Evolutionary conservation across 202 grass and related monocot genomes (phyloP), one percentile per base, ranked within the genome.

Genomic region (Zoysia matrella): DNA sequence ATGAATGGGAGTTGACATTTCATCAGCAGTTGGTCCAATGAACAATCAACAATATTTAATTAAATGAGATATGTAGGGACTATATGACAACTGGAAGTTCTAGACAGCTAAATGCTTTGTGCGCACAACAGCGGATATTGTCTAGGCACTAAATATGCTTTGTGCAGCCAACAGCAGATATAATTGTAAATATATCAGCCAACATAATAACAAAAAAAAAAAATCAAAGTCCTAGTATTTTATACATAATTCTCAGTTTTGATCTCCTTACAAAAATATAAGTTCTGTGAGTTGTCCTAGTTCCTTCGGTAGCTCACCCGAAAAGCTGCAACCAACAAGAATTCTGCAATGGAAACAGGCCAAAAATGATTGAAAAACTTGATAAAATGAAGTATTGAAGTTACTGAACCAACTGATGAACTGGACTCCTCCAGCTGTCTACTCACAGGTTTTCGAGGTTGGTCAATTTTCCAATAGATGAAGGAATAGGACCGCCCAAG

Each of bases 271-370:
- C 94, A 97, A 30, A 87, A 86, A 91, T 55, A 66, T 15, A 15
- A 97, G 71, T 2, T 82, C 80, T 63, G 91, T 81, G 51, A 97
- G 78, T 64, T 85, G 80, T 54, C 94, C 94, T 46, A 97, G 81
- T 60, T 92, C 91, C 53, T 16, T 14, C 1, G 91, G 94, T 87
- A 97, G 85, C 92, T 92, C 85, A 80, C 94, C 94, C 40, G 83
- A 54, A 60, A 97, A 94, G 58, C 94, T 72, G 88, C 94, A 97
- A 39, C 89, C 91, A 65, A 81, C 69, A 58, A 94, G 88, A 67
- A 92, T 92, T 86, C 94, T 97, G 83, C 55, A 76, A 56, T 77
- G 42, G 72, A 73, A 71, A 3, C 11, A 52, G 11, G 80, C 41
- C 63, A 9, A 7, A 15, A 14, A 45, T 53, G 18, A 69, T 54